phyloP scores from a whole-genome alignment of 2,329 filamentous ascomycete species.

The Aspergillus terreus region DNA sequence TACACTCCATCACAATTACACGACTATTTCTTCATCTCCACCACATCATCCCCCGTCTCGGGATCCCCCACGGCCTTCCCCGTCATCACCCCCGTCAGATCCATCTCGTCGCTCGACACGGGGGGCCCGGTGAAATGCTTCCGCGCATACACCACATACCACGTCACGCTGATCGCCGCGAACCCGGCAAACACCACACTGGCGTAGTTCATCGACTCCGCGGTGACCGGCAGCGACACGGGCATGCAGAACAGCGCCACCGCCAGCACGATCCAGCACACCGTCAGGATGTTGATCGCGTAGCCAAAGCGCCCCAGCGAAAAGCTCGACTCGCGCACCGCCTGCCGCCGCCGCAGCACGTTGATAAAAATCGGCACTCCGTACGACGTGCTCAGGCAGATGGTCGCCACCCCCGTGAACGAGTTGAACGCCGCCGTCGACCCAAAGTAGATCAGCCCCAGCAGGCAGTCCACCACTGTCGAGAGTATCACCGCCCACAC shows the following conservation, averaged over 20 bases:
- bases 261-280: constrained; percentile 68
- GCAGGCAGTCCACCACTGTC: constrained; percentile 63
- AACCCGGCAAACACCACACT: constrained; percentile 64
- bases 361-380: constrained; percentile 71
- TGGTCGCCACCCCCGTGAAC: constrained; percentile 76
- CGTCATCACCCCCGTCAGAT: constrained; percentile 28
- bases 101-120: constrained; percentile 26
- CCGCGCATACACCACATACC: constrained; percentile 62
- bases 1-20: too few species aligned
- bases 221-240: constrained; percentile 54
- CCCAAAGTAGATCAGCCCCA: constrained; percentile 77
- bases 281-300: constrained; percentile 62
- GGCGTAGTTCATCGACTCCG: constrained; percentile 63
- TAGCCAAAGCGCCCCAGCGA: constrained; percentile 67
- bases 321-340: constrained; percentile 63
- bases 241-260: constrained; percentile 76
- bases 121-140: constrained; percentile 62
- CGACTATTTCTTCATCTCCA: constrained; percentile 1
- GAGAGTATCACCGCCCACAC: constrained; percentile 67
- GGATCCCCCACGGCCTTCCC: constrained; percentile 28
- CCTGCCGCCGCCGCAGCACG: constrained; percentile 62
- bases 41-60: constrained; percentile 25
- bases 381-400: constrained; percentile 72
- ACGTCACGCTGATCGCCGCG: constrained; percentile 55
- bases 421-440: constrained; percentile 73